A percentile compares a stretch with the other conserved stretches of the same genome.
Conservation (phyloP, 2,329 filamentous ascomycete genomes). For the Pyrenochaeta sp. region DNA sequence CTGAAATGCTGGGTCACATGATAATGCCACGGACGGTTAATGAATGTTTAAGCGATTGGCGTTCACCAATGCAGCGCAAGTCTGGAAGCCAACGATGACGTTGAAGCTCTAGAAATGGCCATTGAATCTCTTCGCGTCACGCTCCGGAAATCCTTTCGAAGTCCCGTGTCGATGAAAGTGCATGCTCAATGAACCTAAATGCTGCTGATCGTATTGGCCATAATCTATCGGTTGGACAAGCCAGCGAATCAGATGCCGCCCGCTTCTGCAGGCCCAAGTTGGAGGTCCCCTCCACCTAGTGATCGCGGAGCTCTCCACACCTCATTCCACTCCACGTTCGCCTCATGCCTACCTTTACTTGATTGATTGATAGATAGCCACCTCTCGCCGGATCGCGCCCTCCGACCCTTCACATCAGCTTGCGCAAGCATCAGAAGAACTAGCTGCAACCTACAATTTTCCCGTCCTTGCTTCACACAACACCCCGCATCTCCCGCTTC, state of each 20-base stretch:
- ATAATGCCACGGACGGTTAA: constrained; percentile 4
- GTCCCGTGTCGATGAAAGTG: constrained; percentile 16
- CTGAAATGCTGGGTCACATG: too few relatives aligned
- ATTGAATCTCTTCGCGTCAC: constrained; percentile 15
- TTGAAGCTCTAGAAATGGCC: constrained; percentile 18
- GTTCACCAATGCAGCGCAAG: constrained; percentile 5
- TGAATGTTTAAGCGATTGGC: constrained; percentile 22
- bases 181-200: constrained; percentile 11
- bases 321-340: constrained; percentile 15
- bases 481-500: constrained; percentile 28
- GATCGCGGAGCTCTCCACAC: constrained; percentile 27
- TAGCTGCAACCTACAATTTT: constrained; percentile 8
- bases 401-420: constrained; percentile 2
- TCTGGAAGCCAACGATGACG: constrained; percentile 19
- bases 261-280: constrained; percentile 25
- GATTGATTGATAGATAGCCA: constrained; percentile 4
- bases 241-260: constrained; percentile 31
- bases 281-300: constrained; percentile 15
- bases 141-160: constrained; percentile 7
- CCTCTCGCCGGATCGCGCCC: background rate
- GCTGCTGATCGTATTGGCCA: constrained; percentile 15
- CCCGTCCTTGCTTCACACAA: constrained; percentile 6
- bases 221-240: constrained; percentile 14
- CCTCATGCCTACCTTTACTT: constrained; percentile 1
- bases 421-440: background rate